These are phyloP conservation scores for Panaeolus papilionaceus DNA, from an alignment of 768 basidiomycete species.

Conservation along the genomic window DNA sequence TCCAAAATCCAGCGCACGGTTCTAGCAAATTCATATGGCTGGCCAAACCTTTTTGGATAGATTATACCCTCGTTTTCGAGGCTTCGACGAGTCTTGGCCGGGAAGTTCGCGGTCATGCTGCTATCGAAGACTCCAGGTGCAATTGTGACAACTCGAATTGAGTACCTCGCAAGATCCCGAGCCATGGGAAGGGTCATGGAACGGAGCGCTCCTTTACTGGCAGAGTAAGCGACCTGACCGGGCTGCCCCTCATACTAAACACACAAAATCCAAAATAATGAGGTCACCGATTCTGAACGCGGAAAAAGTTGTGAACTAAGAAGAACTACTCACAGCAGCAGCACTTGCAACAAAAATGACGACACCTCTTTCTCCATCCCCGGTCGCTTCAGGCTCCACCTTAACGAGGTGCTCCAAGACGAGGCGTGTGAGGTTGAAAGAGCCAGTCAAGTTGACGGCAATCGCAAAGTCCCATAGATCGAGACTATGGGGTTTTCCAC, in stretches of 20 bases:
- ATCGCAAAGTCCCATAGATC: conserved; percentile 59
- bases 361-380: conserved; percentile 62
- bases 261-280: not conserved
- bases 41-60: conserved; percentile 54
- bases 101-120: conserved; percentile 46
- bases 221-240: conserved; percentile 62
- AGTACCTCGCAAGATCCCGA: conserved; percentile 59
- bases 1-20: conserved; percentile 57
- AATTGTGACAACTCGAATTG: conserved; percentile 59
- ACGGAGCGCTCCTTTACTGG: conserved; percentile 59
- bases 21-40: conserved; percentile 54
- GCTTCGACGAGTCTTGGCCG: conserved; percentile 42
- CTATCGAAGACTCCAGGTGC: conserved; percentile 62
- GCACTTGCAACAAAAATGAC: conserved; percentile 63
- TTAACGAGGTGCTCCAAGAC: conserved; percentile 56
- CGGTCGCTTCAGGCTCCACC: conserved; percentile 49
- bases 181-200: conserved; percentile 69
- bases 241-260: conserved; percentile 60
- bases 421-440: conserved; percentile 64
- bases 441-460: conserved; percentile 61
- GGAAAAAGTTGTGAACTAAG: not conserved
- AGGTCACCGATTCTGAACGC: not conserved
- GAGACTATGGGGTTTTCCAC: conserved; percentile 52
- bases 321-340: conserved; percentile 48
- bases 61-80: conserved; percentile 47